A percentile compares a stretch with the other conserved stretches of the same genome.
phyloP scores from a whole-genome alignment of 2,329 filamentous ascomycete genomes.

The Neonectria sp. region DNA sequence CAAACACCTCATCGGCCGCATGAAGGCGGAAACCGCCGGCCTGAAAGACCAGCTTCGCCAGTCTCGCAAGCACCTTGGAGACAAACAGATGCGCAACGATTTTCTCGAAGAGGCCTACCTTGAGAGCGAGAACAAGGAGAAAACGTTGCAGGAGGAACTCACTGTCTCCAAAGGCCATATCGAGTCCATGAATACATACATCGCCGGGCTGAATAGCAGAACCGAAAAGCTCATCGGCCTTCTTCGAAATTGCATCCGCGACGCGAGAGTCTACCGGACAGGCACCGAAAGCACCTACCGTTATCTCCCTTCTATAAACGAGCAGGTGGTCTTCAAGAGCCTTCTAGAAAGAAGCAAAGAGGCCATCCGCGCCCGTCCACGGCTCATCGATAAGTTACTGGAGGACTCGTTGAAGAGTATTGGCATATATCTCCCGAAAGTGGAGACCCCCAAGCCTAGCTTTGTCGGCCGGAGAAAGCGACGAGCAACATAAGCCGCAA shows the following conservation, averaged over 20 bases:
- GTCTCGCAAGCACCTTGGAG: no score
- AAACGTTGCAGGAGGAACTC: neutral
- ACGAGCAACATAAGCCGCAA: no score
- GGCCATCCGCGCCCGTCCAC: neutral
- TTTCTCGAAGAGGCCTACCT: no score
- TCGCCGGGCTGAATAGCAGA: neutral
- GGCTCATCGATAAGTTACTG: conserved; percentile 6
- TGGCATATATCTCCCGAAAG: neutral
- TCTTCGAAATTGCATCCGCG: conserved; percentile 14
- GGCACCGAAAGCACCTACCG: conserved; percentile 30
- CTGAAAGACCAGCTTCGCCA: neutral
- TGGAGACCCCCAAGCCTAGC: neutral
- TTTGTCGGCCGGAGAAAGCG: neutral
- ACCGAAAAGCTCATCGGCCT: conserved; percentile 11
- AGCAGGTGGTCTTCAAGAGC: neutral
- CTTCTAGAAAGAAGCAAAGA: conserved; percentile 1
- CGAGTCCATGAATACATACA: neutral
- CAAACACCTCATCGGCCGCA: neutral
- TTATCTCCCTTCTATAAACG: conserved; percentile 1
- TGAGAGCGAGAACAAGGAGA: no score
- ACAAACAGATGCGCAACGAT: no score
- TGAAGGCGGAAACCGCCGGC: neutral
- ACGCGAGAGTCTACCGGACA: conserved; percentile 7
- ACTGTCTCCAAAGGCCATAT: neutral
- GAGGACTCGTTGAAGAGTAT: conserved; percentile 3